Evolutionary conservation across 129 eudicot genomes (phyloP).

Genomic region (Escallonia rubra): DNA sequence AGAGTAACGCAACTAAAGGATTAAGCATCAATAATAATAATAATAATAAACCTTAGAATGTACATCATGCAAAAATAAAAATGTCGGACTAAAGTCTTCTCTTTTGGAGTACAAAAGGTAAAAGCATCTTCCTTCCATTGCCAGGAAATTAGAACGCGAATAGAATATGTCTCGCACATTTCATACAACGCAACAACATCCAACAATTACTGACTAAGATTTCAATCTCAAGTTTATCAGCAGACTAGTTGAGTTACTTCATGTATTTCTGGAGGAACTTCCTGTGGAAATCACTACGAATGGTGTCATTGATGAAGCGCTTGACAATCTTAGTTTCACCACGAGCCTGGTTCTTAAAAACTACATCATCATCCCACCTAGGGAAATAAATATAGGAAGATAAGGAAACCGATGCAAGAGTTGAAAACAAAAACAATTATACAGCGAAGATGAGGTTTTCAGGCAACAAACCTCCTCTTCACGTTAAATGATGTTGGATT

Average conservation of each 20-base stretch:
- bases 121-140: too few species aligned
- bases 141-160: too few species aligned
- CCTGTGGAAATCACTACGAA: conserved; percentile 58
- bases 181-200: too few species aligned
- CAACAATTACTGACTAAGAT: too few species aligned
- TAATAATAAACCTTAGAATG: too few species aligned
- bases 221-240: too few species aligned
- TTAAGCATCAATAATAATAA: too few species aligned
- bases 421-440: neutral
- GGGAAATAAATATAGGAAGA: neutral
- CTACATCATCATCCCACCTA: conserved; percentile 84
- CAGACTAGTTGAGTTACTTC: conserved; percentile 25
- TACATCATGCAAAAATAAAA: too few species aligned
- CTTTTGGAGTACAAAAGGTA: too few species aligned
- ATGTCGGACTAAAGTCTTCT: too few species aligned
- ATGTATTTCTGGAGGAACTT: conserved; percentile 65
- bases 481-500: conserved; percentile 64
- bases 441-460: neutral
- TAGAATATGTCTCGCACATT: too few species aligned
- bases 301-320: conserved; percentile 68
- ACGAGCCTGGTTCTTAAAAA: conserved; percentile 71
- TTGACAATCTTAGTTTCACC: conserved; percentile 54
- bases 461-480: conserved; percentile 64
- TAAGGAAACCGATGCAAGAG: neutral
- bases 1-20: too few species aligned